Percentiles rank a stretch among this genome's conserved stretches.
These are phyloP conservation scores for Boletus holoroseus DNA, from an alignment of 1,284 basidiomycete genomes.

Conservation along the genomic window DNA sequence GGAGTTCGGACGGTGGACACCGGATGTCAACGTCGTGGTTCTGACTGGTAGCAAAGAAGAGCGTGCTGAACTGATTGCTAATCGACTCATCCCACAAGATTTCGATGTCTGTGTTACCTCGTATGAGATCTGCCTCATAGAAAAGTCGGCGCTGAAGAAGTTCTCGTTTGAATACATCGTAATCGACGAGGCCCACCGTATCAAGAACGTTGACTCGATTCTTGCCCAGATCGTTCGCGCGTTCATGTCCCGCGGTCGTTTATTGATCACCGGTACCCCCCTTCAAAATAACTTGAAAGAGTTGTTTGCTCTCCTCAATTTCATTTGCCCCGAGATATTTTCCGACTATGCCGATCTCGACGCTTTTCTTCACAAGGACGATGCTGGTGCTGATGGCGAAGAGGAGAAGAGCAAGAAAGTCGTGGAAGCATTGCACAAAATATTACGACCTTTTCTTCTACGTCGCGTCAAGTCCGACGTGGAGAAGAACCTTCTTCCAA, in stretches of 20 bases:
- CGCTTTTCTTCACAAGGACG: conserved; percentile 76
- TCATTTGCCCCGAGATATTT: conserved; percentile 85
- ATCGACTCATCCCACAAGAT: conserved; percentile 77
- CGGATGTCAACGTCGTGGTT: conserved; percentile 79
- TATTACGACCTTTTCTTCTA: conserved; percentile 90
- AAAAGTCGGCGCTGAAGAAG: conserved; percentile 88
- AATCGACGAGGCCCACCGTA: conserved; percentile 98
- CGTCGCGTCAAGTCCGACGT: conserved; percentile 96
- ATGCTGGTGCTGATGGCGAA: conserved; percentile 67
- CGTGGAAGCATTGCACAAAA: conserved; percentile 97
- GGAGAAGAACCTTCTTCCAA: conserved; percentile 93
- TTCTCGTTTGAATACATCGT: conserved; percentile 98
- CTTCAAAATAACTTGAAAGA: conserved; percentile 98
- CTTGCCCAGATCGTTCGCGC: conserved; percentile 92
- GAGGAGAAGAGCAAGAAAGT: conserved; percentile 88
- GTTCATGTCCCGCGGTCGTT: conserved; percentile 82
- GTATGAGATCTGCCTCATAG: conserved; percentile 96
- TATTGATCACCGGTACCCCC: conserved; percentile 96
- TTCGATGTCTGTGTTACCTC: conserved; percentile 96
- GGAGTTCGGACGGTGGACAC: conserved; percentile 91
- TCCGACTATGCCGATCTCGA: conserved; percentile 72
- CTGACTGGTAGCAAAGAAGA: conserved; percentile 90
- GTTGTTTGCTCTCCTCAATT: conserved; percentile 92
- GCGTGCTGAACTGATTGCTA: conserved; percentile 75
- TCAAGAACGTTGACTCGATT: conserved; percentile 98